Evolutionary conservation across 164 flowering plant species (phyloP).

Genomic region (Annona cherimola): DNA sequence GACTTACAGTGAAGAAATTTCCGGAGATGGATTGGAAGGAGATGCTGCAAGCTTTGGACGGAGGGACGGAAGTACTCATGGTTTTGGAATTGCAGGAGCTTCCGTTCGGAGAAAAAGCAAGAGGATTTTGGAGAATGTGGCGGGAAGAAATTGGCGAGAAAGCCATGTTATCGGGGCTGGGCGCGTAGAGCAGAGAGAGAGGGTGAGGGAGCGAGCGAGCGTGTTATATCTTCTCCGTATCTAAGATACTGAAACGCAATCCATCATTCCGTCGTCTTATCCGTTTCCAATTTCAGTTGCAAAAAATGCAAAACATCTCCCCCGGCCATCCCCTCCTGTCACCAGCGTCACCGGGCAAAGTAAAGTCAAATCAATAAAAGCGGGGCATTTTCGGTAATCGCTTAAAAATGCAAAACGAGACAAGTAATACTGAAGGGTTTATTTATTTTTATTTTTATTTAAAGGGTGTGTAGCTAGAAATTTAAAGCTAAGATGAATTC

Average conservation of each 20-base stretch:
- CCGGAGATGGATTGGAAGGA: constrained; percentile 31
- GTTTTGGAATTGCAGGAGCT: constrained; percentile 6
- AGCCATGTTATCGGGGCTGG: background rate
- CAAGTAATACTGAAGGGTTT: too few relatives aligned
- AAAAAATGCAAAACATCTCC: too few relatives aligned
- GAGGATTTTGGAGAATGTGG: constrained; percentile 34
- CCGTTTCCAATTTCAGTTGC: background rate
- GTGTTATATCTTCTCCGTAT: background rate
- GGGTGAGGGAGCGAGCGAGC: background rate
- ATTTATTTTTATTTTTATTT: too few relatives aligned
- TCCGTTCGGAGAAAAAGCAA: constrained; percentile 10
- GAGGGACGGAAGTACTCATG: constrained; percentile 8
- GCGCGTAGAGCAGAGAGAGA: background rate
- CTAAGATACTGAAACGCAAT: background rate
- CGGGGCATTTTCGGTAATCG: too few relatives aligned
- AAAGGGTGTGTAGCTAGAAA: too few relatives aligned
- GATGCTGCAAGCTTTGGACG: constrained; percentile 34
- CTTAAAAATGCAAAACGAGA: too few relatives aligned
- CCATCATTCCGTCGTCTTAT: background rate
- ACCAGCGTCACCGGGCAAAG: too few relatives aligned
- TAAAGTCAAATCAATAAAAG: too few relatives aligned
- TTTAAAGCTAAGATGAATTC: too few relatives aligned
- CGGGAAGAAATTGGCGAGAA: constrained; percentile 48
- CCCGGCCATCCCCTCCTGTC: too few relatives aligned
- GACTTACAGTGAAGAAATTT: constrained; percentile 43